Conservation (phyloP, 78 protist genomes). For the Cyanophora paradoxa region DNA sequence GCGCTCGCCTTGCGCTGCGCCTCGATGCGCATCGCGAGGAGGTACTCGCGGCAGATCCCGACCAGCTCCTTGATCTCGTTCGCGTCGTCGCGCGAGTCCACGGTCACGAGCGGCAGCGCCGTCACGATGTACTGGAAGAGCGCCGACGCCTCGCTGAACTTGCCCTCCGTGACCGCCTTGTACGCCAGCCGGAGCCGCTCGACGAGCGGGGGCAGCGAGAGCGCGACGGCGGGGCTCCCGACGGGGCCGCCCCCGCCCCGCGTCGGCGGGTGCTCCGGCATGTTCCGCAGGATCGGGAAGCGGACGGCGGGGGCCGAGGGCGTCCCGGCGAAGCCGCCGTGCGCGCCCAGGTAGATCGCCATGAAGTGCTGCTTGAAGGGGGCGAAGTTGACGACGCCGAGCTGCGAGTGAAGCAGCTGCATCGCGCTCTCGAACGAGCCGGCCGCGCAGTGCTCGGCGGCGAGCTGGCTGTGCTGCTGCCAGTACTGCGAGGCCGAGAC, state of each 20-base stretch:
- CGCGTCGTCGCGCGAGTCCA: not conserved
- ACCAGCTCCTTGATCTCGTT: conserved; percentile 58
- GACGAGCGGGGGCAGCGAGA: conserved; percentile 12
- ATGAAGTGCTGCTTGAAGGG: conserved; percentile 71
- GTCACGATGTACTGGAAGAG: conserved; percentile 20
- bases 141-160: conserved; percentile 64
- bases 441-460: conserved; percentile 84
- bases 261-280: conserved; percentile 13
- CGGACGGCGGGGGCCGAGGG: not conserved
- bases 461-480: conserved; percentile 28
- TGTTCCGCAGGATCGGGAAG: conserved; percentile 23
- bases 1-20: conserved; percentile 20
- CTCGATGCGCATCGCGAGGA: conserved; percentile 76
- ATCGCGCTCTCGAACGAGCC: conserved; percentile 83
- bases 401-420: conserved; percentile 64
- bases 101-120: not conserved
- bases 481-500: conserved; percentile 4
- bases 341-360: conserved; percentile 18
- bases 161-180: conserved; percentile 62
- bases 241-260: not conserved
- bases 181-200: conserved; percentile 53
- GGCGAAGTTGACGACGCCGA: conserved; percentile 77
- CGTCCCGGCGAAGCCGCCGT: not conserved
- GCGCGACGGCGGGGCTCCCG: not conserved
- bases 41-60: conserved; percentile 81